Base-by-base conservation (phyloP, 2,329 filamentous ascomycete genomes). In the Hymenoscyphus salicellus region DNA sequence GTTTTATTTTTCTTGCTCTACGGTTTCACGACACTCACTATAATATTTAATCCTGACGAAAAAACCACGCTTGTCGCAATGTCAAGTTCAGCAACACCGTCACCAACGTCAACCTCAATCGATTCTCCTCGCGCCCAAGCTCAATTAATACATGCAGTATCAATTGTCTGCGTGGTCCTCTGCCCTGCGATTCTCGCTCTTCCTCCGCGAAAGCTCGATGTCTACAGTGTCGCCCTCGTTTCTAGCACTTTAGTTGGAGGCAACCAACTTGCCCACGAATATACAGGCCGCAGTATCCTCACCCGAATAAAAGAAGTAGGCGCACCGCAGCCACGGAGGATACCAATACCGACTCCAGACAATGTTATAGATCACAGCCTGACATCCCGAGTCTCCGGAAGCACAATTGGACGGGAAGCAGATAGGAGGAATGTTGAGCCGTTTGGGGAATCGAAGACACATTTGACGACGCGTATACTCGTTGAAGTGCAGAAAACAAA, bases 201-300 rank as follows among this genome's bases (percentile, higher is more conserved):
- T 10, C 86, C 86, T 10, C 86, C 86, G 0, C 83, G 86, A 56
- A 88, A 88, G 75, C 75, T 89, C 59, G 86, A 88, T 72, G 71
- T 84, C 61, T 87, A 86, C 76, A 88, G 85, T 20, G 78, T 86
- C 69, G 78, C 78, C 0, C 80, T 88, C 7, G 75, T 79, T 52
- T 74, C 79, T 32, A 79, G 79, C 1, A 74, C 71, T 7, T 69
- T 70, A 23, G 49, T 72, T 1, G 70, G 69, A 33, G 70, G 65
- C 2, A 75, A 76, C 60, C 70, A 76, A n/a, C 62, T 76, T 14
- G 61, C 68, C 1, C 61, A 65, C 14, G 70, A 74, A 55, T 74
- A 73, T 52, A 75, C 72, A 1, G 74, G 75, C 7, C 61, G 69
- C 5, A 69, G 66, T 16, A 71, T 75, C 4, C 57, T 71, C 8